Percentiles rank a stretch among this genome's conserved stretches.
Evolutionary conservation across 306 rosid species (phyloP).

Genomic region (Senna tora): DNA sequence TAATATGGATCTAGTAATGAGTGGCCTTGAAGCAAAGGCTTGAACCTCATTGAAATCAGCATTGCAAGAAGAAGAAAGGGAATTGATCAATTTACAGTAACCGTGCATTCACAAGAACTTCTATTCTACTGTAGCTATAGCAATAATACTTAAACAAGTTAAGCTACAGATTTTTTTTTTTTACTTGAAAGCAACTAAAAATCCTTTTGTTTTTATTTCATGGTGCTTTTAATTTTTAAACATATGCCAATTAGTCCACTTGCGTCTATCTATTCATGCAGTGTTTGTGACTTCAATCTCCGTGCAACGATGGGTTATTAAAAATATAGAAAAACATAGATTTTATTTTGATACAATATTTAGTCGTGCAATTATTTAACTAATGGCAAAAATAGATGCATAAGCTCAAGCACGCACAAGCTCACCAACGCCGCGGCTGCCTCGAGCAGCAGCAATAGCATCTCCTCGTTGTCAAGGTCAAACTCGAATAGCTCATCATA

Average conservation of each 20-base stretch:
- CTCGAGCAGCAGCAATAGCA: slow-evolving; percentile 98
- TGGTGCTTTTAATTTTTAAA: slow-evolving; percentile 1
- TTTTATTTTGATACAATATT: neutral
- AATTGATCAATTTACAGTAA: slow-evolving; percentile 8
- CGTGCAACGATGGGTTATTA: neutral
- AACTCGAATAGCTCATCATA: slow-evolving; percentile 88
- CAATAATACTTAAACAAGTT: slow-evolving; percentile 5
- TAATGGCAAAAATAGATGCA: neutral
- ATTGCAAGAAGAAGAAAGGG: slow-evolving; percentile 57
- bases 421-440: slow-evolving; percentile 96
- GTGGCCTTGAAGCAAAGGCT: slow-evolving; percentile 63
- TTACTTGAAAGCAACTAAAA: neutral
- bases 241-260: neutral
- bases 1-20: no score
- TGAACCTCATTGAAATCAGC: slow-evolving; percentile 52
- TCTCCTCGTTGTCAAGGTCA: slow-evolving; percentile 87
- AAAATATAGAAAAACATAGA: neutral
- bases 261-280: neutral
- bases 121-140: neutral
- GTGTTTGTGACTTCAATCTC: neutral
- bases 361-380: neutral
- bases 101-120: slow-evolving; percentile 24
- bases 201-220: neutral
- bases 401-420: slow-evolving; percentile 89
- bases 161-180: slow-evolving; percentile 3